These are phyloP conservation scores for Yarrowia sp. DNA, from an alignment of 805 yeast genomes.

Conservation along the genomic window DNA sequence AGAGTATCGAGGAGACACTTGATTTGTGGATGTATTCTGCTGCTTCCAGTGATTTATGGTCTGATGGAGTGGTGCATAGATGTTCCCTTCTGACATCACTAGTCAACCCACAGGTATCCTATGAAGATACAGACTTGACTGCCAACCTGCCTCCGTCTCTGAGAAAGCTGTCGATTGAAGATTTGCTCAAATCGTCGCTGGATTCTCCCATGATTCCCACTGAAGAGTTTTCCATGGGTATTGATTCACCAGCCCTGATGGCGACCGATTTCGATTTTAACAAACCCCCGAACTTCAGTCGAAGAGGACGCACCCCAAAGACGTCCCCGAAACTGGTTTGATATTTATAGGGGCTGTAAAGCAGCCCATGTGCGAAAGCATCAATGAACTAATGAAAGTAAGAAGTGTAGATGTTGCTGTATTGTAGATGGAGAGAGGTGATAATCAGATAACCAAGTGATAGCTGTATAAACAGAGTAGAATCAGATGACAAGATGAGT, in stretches of 20 bases:
- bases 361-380: too few relatives aligned
- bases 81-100: conserved; percentile 16
- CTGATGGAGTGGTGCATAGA: conserved; percentile 14
- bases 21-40: conserved; percentile 24
- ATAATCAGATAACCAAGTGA: too few relatives aligned
- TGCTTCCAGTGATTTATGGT: conserved; percentile 3
- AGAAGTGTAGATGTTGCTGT: too few relatives aligned
- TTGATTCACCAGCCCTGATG: conserved; percentile 3
- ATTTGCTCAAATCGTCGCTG: conserved; percentile 3
- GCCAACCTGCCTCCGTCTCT: background rate
- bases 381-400: too few relatives aligned
- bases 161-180: background rate
- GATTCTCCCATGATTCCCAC: conserved; percentile 11
- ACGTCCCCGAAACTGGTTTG: background rate
- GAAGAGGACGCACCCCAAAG: conserved; percentile 13
- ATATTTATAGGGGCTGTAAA: background rate
- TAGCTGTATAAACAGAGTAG: too few relatives aligned
- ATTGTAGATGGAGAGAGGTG: too few relatives aligned
- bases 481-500: too few relatives aligned
- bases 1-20: conserved; percentile 18
- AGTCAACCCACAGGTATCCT: conserved; percentile 8
- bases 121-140: background rate
- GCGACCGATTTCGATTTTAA: conserved; percentile 1
- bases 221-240: conserved; percentile 5
- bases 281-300: conserved; percentile 9